These are phyloP conservation scores for Cynanchum wilfordii DNA, from an alignment of 257 asterid species.

Conservation along the genomic window DNA sequence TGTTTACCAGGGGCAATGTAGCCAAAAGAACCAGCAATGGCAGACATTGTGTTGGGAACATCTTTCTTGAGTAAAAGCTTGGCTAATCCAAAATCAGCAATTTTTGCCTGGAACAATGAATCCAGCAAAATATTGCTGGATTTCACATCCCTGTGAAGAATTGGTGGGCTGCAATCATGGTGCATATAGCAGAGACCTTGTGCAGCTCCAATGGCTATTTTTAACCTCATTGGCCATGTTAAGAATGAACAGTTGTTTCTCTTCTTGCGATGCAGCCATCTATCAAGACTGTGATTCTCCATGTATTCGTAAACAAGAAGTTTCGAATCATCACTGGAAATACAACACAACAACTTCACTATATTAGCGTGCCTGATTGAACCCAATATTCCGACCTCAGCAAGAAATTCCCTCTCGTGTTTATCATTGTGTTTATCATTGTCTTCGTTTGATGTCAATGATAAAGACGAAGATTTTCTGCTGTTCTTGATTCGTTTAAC, in stretches of 20 bases:
- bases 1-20: slow-evolving; percentile 62
- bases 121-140: slow-evolving; percentile 64
- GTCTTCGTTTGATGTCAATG: no score
- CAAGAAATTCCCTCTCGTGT: slow-evolving; percentile 53
- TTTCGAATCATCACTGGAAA: slow-evolving; percentile 42
- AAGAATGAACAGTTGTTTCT: slow-evolving; percentile 19
- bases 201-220: slow-evolving; percentile 58
- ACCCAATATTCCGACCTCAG: slow-evolving; percentile 60
- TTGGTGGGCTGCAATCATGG: slow-evolving; percentile 53
- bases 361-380: slow-evolving; percentile 54
- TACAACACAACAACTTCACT: slow-evolving; percentile 55
- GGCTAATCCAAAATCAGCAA: slow-evolving; percentile 67
- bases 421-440: slow-evolving; percentile 9
- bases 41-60: slow-evolving; percentile 47
- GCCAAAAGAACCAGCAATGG: slow-evolving; percentile 62
- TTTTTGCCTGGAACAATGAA: slow-evolving; percentile 43
- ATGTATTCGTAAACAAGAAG: slow-evolving; percentile 60
- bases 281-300: slow-evolving; percentile 53
- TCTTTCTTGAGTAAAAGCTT: slow-evolving; percentile 41
- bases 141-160: slow-evolving; percentile 61
- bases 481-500: slow-evolving; percentile 45
- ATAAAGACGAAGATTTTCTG: slow-evolving; percentile 12
- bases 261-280: slow-evolving; percentile 44
- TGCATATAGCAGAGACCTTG: slow-evolving; percentile 72
- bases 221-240: slow-evolving; percentile 63